Conservation (phyloP, 164 flowering plant genomes). For the Liquidambar formosana region DNA sequence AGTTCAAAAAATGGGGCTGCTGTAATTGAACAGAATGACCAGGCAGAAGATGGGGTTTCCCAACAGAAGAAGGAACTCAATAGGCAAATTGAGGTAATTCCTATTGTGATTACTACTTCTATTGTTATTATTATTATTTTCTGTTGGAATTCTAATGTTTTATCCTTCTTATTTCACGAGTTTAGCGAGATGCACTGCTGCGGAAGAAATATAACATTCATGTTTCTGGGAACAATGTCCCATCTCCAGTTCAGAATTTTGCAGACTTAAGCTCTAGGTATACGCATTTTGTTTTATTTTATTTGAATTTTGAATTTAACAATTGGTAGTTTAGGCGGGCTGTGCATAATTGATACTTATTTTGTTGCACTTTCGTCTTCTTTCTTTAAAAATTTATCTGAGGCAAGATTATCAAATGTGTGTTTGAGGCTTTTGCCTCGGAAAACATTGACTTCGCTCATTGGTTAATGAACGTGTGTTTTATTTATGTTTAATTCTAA, state of each 20-base stretch:
- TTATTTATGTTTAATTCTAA: not conserved
- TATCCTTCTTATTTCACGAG: conserved; percentile 7
- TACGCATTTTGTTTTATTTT: not conserved
- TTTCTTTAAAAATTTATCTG: no score
- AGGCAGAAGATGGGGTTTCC: conserved; percentile 18
- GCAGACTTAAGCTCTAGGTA: conserved; percentile 72
- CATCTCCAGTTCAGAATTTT: conserved; percentile 74
- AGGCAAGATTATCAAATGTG: not conserved
- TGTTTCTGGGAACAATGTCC: conserved; percentile 66
- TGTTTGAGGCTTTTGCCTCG: not conserved
- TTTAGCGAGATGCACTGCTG: conserved; percentile 63
- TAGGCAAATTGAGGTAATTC: conserved; percentile 71
- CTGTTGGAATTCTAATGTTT: not conserved
- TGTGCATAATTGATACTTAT: not conserved
- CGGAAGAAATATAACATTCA: conserved; percentile 79
- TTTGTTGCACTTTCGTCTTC: no score
- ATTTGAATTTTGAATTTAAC: not conserved
- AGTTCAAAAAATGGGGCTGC: conserved; percentile 34
- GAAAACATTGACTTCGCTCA: not conserved
- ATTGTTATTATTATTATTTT: not conserved
- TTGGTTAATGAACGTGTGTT: not conserved
- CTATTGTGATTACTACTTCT: not conserved
- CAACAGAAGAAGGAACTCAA: conserved; percentile 52
- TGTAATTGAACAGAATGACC: conserved; percentile 25
- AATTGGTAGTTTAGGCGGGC: not conserved